A percentile compares a stretch with the other conserved stretches of the same genome.
phyloP scores from a whole-genome alignment of 108 stramenopile genomes.

The Nannochloropsis gaditana region DNA sequence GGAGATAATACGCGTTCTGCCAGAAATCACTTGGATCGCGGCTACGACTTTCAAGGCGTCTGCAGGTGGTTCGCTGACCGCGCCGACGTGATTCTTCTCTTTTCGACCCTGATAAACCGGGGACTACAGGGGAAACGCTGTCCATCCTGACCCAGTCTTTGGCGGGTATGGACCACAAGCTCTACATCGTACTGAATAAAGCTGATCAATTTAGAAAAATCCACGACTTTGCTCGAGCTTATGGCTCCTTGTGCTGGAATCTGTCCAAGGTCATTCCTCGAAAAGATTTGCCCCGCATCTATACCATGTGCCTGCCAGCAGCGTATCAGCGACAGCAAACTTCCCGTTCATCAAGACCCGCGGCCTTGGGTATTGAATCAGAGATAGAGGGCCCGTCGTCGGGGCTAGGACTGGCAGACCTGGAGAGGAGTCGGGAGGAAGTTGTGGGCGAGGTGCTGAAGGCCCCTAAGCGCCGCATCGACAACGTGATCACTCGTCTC shows the following conservation, averaged over 20 bases:
- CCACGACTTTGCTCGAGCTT: constrained; percentile 98
- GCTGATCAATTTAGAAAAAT: constrained; percentile 65
- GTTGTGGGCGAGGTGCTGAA: constrained; percentile 85
- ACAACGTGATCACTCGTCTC: constrained; percentile 94
- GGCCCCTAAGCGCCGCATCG: constrained; percentile 89
- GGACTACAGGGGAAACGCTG: constrained; percentile 97
- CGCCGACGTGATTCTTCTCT: constrained; percentile 94
- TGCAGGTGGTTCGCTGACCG: constrained; percentile 92
- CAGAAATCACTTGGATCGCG: constrained; percentile 69
- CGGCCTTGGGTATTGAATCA: neutral
- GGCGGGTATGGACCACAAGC: constrained; percentile 96
- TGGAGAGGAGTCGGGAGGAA: constrained; percentile 76
- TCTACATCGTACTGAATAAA: constrained; percentile 97
- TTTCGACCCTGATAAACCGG: constrained; percentile 96
- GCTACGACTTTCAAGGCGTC: constrained; percentile 94
- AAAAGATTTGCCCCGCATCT: constrained; percentile 92
- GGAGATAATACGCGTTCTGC: neutral
- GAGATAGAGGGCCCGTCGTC: neutral
- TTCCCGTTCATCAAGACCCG: constrained; percentile 22
- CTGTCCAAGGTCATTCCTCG: constrained; percentile 71
- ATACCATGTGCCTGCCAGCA: constrained; percentile 91
- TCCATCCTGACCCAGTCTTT: constrained; percentile 79
- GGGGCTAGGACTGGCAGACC: constrained; percentile 58
- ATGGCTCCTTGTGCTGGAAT: constrained; percentile 98
- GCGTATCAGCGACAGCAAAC: constrained; percentile 34